Conservation (phyloP, 2,329 filamentous ascomycete species). For the Orbilia ellipsospora region DNA sequence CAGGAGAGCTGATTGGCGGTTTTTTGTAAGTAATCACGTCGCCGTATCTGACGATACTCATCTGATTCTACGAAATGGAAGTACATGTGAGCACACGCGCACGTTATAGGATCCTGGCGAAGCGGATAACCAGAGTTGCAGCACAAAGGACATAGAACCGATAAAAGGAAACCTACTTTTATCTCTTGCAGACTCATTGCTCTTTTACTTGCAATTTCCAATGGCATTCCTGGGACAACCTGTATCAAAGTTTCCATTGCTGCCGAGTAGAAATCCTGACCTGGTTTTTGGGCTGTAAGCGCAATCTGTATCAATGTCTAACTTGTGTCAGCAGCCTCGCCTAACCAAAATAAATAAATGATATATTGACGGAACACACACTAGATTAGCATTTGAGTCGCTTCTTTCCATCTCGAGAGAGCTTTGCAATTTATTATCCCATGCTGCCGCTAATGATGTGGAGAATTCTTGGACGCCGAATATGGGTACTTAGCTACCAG, state of each 20-base stretch:
- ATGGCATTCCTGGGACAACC: slow-evolving; percentile 25
- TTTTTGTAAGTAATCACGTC: slow-evolving; percentile 33
- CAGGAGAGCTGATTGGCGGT: neutral
- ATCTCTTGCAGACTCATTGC: slow-evolving; percentile 17
- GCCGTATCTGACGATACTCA: slow-evolving; percentile 24
- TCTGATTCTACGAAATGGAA: slow-evolving; percentile 7
- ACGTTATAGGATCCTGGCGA: no score
- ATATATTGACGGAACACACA: slow-evolving; percentile 1
- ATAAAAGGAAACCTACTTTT: slow-evolving; percentile 10
- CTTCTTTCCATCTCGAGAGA: no score
- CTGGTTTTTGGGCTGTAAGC: slow-evolving; percentile 12
- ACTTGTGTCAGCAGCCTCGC: no score
- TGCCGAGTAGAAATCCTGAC: slow-evolving; percentile 32
- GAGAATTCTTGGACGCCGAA: no score
- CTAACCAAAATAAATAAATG: neutral
- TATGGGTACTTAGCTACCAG: no score
- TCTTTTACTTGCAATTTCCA: slow-evolving; percentile 7
- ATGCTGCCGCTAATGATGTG: no score
- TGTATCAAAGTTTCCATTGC: slow-evolving; percentile 30
- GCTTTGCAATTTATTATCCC: no score
- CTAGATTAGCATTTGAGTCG: slow-evolving; percentile 14
- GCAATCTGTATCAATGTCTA: no score
- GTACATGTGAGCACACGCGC: no score
- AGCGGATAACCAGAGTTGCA: no score
- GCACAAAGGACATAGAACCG: no score